Percentiles rank a stretch among this genome's conserved stretches.
These are phyloP conservation scores for Adansonia digitata DNA, from an alignment of 345 rosid species.

Conservation along the genomic window DNA sequence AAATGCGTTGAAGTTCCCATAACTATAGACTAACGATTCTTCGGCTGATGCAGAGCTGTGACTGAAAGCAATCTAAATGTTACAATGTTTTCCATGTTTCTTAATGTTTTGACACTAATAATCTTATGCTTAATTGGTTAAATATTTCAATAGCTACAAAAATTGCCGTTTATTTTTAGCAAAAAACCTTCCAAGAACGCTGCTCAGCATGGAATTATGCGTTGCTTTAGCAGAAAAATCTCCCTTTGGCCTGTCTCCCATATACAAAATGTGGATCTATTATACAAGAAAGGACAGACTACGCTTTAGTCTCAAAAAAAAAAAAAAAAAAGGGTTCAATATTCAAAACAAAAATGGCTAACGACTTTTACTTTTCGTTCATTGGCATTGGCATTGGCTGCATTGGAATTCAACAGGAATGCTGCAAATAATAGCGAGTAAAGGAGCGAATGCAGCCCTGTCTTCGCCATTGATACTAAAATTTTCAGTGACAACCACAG, in stretches of 20 bases:
- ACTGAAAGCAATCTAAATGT: too few relatives aligned
- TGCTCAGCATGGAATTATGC: not conserved
- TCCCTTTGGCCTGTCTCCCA: not conserved
- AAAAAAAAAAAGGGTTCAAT: too few relatives aligned
- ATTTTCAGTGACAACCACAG: too few relatives aligned
- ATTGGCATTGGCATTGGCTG: not conserved
- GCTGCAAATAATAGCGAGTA: not conserved
- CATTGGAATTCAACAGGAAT: not conserved
- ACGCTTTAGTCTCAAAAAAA: too few relatives aligned
- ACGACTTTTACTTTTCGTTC: not conserved
- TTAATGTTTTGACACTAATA: too few relatives aligned
- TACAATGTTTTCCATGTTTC: too few relatives aligned
- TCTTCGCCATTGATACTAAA: not conserved
- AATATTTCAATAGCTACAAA: too few relatives aligned
- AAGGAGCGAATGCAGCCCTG: not conserved
- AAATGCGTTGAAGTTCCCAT: constrained; percentile 38
- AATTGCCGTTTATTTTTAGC: too few relatives aligned
- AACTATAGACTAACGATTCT: constrained; percentile 32
- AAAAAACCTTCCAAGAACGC: not conserved
- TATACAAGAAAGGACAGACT: too few relatives aligned
- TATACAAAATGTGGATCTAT: constrained; percentile 1
- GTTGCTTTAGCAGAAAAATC: not conserved
- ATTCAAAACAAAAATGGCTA: too few relatives aligned
- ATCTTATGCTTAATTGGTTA: too few relatives aligned
- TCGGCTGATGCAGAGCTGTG: constrained; percentile 29